Evolutionary conservation across 768 basidiomycete species (phyloP).

Genomic region (Leccinum ochraceum): DNA sequence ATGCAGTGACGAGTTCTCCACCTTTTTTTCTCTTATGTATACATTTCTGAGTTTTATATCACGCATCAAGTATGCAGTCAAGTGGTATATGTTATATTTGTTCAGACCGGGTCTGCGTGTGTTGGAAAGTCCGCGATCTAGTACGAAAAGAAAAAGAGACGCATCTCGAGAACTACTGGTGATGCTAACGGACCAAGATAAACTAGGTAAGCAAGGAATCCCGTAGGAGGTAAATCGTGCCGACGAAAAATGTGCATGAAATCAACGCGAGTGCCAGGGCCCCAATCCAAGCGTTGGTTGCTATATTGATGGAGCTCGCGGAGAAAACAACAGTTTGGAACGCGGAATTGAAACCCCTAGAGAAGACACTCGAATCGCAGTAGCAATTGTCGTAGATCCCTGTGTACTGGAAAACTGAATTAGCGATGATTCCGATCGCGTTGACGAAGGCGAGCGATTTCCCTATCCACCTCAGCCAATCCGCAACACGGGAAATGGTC

Average conservation of each 20-base stretch:
- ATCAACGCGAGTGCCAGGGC: background rate
- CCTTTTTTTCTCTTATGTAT: too few relatives aligned
- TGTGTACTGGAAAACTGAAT: conserved; percentile 32
- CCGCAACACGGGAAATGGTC: conserved; percentile 3
- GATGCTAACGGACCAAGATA: too few relatives aligned
- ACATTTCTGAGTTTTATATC: too few relatives aligned
- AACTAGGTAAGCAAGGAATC: background rate
- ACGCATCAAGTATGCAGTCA: too few relatives aligned
- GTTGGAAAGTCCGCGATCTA: too few relatives aligned
- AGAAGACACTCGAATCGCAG: conserved; percentile 24
- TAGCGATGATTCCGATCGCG: conserved; percentile 24
- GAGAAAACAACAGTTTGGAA: conserved; percentile 29
- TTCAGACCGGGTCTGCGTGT: too few relatives aligned
- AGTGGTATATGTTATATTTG: too few relatives aligned
- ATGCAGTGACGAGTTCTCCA: too few relatives aligned
- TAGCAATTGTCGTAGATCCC: conserved; percentile 30
- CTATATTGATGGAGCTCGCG: background rate
- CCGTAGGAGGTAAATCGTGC: background rate
- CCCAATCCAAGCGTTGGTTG: background rate
- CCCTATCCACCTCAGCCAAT: conserved; percentile 27
- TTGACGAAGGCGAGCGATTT: conserved; percentile 32
- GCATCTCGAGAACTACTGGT: too few relatives aligned
- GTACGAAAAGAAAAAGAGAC: too few relatives aligned
- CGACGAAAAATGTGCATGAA: background rate
- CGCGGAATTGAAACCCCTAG: conserved; percentile 20